phyloP scores from a whole-genome alignment of 2,329 filamentous ascomycete species.

The Drechmeria coniospora region DNA sequence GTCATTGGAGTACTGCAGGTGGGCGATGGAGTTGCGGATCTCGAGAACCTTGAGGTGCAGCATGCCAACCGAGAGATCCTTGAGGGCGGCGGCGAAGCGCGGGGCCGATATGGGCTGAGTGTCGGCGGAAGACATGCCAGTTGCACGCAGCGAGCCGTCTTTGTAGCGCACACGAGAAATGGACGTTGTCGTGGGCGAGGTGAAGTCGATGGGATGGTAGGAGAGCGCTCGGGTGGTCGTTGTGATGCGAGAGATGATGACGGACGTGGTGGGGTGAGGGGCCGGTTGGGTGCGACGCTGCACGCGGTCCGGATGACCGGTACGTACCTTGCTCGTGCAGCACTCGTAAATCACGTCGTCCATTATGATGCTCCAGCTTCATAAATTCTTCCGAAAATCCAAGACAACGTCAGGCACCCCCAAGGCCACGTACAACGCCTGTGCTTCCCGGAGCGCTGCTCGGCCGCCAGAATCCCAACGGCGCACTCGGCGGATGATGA shows the following conservation, averaged over 20 bases:
- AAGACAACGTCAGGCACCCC: too few relatives aligned
- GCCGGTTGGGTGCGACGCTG: too few relatives aligned
- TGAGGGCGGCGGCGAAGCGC: constrained; percentile 52
- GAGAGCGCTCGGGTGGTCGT: not conserved
- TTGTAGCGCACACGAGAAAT: too few relatives aligned
- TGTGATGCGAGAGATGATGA: too few relatives aligned
- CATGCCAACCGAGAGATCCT: constrained; percentile 47
- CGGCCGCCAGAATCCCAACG: not conserved
- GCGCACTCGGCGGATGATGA: not conserved
- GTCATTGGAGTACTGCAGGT: constrained; percentile 59
- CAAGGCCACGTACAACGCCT: too few relatives aligned
- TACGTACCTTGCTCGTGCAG: too few relatives aligned
- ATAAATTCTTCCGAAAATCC: not conserved
- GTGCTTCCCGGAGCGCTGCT: too few relatives aligned
- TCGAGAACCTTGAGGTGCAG: constrained; percentile 64
- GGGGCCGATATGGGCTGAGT: constrained; percentile 43
- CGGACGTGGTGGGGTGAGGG: too few relatives aligned
- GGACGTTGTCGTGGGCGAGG: too few relatives aligned
- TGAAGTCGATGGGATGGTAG: not conserved
- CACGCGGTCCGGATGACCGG: too few relatives aligned
- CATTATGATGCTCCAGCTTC: not conserved
- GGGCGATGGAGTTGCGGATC: constrained; percentile 57
- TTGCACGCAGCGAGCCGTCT: too few relatives aligned
- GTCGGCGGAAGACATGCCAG: constrained; percentile 46
- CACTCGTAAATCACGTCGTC: too few relatives aligned